Evolutionary conservation across 2,329 filamentous ascomycete species (phyloP).

Genomic region (Beauveria scarabaeidicola): DNA sequence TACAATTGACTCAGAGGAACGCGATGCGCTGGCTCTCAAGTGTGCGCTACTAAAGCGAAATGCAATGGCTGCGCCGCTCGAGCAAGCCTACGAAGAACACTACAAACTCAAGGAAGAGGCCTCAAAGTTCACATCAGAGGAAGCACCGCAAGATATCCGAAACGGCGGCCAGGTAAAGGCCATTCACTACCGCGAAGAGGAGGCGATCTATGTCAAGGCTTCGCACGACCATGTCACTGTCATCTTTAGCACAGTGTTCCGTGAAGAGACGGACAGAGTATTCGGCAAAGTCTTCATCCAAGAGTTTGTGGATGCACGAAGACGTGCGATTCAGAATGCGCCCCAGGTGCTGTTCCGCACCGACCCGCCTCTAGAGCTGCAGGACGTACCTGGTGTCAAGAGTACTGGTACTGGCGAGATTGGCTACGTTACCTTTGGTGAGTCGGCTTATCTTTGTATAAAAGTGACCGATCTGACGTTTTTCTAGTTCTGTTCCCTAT

Average conservation of each 20-base stretch:
- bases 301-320: slow-evolving; percentile 94
- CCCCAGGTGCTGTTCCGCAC: slow-evolving; percentile 95
- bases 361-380: slow-evolving; percentile 85
- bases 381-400: slow-evolving; percentile 75
- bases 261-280: slow-evolving; percentile 93
- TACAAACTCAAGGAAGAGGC: slow-evolving; percentile 79
- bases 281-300: slow-evolving; percentile 98
- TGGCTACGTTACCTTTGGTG: slow-evolving; percentile 97
- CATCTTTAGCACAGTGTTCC: slow-evolving; percentile 97
- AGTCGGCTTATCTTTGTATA: slow-evolving; percentile 17
- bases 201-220: slow-evolving; percentile 97
- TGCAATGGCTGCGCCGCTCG: slow-evolving; percentile 96
- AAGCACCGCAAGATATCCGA: slow-evolving; percentile 79
- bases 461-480: slow-evolving; percentile 14
- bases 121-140: slow-evolving; percentile 85
- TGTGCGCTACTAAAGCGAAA: slow-evolving; percentile 94
- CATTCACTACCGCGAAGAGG: slow-evolving; percentile 97
- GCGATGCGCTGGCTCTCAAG: slow-evolving; percentile 77
- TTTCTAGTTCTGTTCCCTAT: slow-evolving; percentile 80
- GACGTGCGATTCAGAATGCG: slow-evolving; percentile 94
- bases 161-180: slow-evolving; percentile 92
- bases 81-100: slow-evolving; percentile 92
- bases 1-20: slow-evolving; percentile 52
- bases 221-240: slow-evolving; percentile 96
- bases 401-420: slow-evolving; percentile 73